Evolutionary conservation across 257 asterid species (phyloP).

Genomic region (Lavandula angustifolia): DNA sequence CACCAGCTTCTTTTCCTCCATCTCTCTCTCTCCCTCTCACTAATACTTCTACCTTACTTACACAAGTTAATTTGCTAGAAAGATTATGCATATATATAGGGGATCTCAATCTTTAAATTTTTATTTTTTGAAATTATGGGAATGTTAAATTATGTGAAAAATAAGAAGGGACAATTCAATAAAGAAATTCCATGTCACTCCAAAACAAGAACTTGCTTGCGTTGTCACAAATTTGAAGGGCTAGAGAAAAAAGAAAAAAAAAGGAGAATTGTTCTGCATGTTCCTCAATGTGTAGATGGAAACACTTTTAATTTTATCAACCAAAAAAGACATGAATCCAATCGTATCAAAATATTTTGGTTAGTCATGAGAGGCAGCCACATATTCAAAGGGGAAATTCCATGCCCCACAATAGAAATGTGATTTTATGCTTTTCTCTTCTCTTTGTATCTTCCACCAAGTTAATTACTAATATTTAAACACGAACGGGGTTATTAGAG

Average conservation of each 20-base stretch:
- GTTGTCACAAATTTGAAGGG: constrained; percentile 31
- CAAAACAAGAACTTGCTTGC: constrained; percentile 30
- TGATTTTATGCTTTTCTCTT: not conserved
- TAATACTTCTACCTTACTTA: too few species aligned
- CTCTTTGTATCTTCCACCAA: too few species aligned
- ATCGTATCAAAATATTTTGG: too few species aligned
- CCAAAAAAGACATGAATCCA: too few species aligned
- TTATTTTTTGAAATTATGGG: constrained; percentile 8
- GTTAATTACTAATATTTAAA: too few species aligned
- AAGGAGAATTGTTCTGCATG: constrained; percentile 26
- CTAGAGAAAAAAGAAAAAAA: not conserved
- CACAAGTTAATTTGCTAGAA: too few species aligned
- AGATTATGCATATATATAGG: constrained; percentile 12
- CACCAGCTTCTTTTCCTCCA: constrained; percentile 47
- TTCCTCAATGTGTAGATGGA: constrained; percentile 4
- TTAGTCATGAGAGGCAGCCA: too few species aligned
- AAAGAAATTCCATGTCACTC: constrained; percentile 29
- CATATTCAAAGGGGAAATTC: too few species aligned
- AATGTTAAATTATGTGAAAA: not conserved
- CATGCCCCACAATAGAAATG: constrained; percentile 11
- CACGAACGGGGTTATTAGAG: too few species aligned
- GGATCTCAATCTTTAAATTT: not conserved
- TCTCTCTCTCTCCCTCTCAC: not conserved
- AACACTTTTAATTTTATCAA: constrained; percentile 9
- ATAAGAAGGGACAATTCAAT: constrained; percentile 29